phyloP scores from a whole-genome alignment of 352 stramenopile species.

The Phytophthora idaei region DNA sequence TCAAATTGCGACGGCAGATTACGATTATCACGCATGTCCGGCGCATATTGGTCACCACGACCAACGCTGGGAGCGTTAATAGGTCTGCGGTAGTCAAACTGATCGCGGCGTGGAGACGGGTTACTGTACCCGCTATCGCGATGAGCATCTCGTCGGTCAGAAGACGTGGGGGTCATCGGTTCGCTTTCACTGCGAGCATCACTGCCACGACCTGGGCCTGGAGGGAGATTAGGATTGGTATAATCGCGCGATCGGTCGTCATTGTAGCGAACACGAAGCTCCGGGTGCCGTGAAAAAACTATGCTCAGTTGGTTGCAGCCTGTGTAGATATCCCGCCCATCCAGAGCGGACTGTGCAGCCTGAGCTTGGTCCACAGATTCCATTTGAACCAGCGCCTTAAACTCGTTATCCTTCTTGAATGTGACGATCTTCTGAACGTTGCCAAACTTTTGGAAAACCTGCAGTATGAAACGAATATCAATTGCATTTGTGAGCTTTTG shows the following conservation, averaged over 20 bases:
- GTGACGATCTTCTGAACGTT: slow-evolving; percentile 84
- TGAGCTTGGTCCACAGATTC: slow-evolving; percentile 74
- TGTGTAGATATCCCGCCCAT: slow-evolving; percentile 87
- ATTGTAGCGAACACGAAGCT: slow-evolving; percentile 81
- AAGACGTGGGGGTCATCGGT: background rate
- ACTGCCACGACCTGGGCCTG: slow-evolving; percentile 36
- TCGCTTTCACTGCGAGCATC: slow-evolving; percentile 23
- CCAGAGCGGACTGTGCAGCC: slow-evolving; percentile 67
- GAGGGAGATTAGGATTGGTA: slow-evolving; percentile 75
- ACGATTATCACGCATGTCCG: slow-evolving; percentile 25
- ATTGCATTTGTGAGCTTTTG: slow-evolving; percentile 1
- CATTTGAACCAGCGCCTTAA: slow-evolving; percentile 85
- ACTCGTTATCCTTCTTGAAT: slow-evolving; percentile 85
- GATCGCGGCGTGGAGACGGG: slow-evolving; percentile 25
- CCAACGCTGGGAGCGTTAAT: slow-evolving; percentile 14
- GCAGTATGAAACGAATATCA: background rate
- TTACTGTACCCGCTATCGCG: slow-evolving; percentile 28
- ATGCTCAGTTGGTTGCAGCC: slow-evolving; percentile 86
- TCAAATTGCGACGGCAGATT: slow-evolving; percentile 26
- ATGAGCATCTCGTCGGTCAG: slow-evolving; percentile 25
- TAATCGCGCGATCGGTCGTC: slow-evolving; percentile 76
- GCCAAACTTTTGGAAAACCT: slow-evolving; percentile 87
- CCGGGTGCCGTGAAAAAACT: slow-evolving; percentile 72
- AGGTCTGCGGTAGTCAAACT: slow-evolving; percentile 23
- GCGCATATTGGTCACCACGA: slow-evolving; percentile 31